A percentile compares a stretch with the other conserved stretches of the same genome.
Conservation (phyloP, 2,329 filamentous ascomycete species). For the Pseudopithomyces maydicus region DNA sequence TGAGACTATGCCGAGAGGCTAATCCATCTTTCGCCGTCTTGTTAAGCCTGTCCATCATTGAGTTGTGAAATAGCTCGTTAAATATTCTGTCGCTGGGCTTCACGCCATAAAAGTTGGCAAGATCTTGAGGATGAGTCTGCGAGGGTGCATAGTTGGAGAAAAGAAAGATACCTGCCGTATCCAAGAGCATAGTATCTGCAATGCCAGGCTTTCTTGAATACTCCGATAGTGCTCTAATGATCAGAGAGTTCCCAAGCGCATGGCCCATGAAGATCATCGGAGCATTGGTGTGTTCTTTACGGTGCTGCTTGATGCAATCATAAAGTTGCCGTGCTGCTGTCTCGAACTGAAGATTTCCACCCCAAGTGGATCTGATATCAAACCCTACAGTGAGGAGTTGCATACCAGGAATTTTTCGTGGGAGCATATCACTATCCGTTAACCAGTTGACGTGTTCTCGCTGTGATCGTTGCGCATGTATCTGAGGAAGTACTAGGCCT, state of each 20-base stretch:
- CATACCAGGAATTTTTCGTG: constrained; percentile 6
- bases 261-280: constrained; percentile 14
- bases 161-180: constrained; percentile 10
- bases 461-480: not conserved
- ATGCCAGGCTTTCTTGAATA: not conserved
- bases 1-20: not conserved
- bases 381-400: constrained; percentile 8
- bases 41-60: not conserved
- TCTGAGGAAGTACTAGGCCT: not conserved
- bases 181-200: not conserved
- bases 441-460: constrained; percentile 7
- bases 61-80: constrained; percentile 1
- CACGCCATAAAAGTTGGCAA: constrained; percentile 7
- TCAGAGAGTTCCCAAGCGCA: constrained; percentile 1
- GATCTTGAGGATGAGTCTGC: not conserved
- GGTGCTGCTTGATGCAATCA: constrained; percentile 6
- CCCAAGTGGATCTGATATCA: constrained; percentile 2
- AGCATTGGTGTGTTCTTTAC: not conserved
- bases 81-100: constrained; percentile 8
- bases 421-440: constrained; percentile 9
- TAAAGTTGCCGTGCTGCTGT: constrained; percentile 8
- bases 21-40: constrained; percentile 2
- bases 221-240: constrained; percentile 2
- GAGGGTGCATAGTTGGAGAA: constrained; percentile 2
- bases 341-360: not conserved